Base-by-base conservation (phyloP, 2,329 filamentous ascomycete species). In the Colletotrichum sojae region DNA sequence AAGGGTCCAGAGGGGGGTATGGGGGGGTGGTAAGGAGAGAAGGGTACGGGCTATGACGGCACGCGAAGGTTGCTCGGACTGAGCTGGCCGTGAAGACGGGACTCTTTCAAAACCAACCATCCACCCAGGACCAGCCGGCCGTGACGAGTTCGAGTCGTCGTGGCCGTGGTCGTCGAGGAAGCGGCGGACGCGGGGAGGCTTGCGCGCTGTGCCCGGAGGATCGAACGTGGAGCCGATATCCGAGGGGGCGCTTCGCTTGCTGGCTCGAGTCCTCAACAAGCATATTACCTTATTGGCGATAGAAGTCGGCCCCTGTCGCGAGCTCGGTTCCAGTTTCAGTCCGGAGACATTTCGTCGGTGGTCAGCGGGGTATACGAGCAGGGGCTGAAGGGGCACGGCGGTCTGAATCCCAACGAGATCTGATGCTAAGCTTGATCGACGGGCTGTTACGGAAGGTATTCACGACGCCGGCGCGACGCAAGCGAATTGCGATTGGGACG, bases 311-410 rank as follows among this genome's bases (percentile, higher is more conserved):
- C 54, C 31, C 31, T 12, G 49, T 27, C 36, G 12, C 40, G 61
- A 18, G 16, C 48, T 69, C 66, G 66, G 43, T 66, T 69, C 25
- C 61, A 66, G 66, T 69, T 69, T 66, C 66, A 69, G 55, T 69
- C 15, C 43, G 27, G 12, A 58, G 54, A 60, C 46, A 49, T 9
- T 27, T 43, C 54, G 18, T 20, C 16, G n/a, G 20, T n/a, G n/a
- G 45, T 9, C 43, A 52, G 51, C 51, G 51, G 46, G 18, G 46
- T 9, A 43, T 15, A 6, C 13, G 61, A 48, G 49, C 1, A 54
- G 48, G 60, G 27, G 48, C 36, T 36, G 31, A 10, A 36, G 31
- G 31, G 31, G 9, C 8, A 36, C 10, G 31, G 31, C 31, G 31
- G 31, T 36, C 31, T 36, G 31, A 25, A 45, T 16, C 48, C 31